Percentiles rank a stretch among this genome's conserved stretches.
These are phyloP conservation scores for Xylariaceae sp. DNA, from an alignment of 2,329 filamentous ascomycete genomes.

Conservation along the genomic window DNA sequence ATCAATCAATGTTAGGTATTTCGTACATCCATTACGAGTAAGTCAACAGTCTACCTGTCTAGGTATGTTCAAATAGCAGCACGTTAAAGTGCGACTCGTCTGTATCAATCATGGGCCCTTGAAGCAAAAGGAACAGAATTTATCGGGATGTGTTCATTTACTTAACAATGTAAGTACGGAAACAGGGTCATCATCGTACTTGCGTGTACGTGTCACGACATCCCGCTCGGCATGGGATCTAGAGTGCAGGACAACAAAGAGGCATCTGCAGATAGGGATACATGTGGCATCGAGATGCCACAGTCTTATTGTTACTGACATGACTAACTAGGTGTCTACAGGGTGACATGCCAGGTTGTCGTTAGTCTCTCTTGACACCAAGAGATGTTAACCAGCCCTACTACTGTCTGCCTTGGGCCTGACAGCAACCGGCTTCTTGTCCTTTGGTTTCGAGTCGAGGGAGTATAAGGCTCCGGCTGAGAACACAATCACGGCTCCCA, in stretches of 20 bases:
- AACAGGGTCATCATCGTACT: too few relatives aligned
- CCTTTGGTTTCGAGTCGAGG: conserved; percentile 53
- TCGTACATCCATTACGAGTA: too few relatives aligned
- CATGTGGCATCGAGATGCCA: not conserved
- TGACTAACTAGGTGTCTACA: conserved; percentile 2
- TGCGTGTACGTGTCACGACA: too few relatives aligned
- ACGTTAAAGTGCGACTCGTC: too few relatives aligned
- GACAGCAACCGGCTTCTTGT: conserved; percentile 11
- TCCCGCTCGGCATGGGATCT: too few relatives aligned
- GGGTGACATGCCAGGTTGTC: not conserved
- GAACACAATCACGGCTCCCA: conserved; percentile 84
- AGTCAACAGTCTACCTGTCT: too few relatives aligned
- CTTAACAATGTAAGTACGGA: too few relatives aligned
- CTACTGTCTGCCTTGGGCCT: conserved; percentile 10
- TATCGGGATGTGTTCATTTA: too few relatives aligned
- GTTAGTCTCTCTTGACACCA: not conserved
- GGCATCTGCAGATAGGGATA: not conserved
- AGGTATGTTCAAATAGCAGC: too few relatives aligned
- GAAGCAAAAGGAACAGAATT: too few relatives aligned
- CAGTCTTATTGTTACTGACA: conserved; percentile 3
- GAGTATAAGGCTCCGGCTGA: conserved; percentile 87
- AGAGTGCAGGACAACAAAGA: not conserved
- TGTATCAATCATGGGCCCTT: too few relatives aligned
- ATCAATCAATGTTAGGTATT: too few relatives aligned
- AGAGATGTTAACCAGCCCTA: conserved; percentile 8